Evolutionary conservation across 305 asterid genomes (phyloP).

Genomic region (Plantago lanceolata): DNA sequence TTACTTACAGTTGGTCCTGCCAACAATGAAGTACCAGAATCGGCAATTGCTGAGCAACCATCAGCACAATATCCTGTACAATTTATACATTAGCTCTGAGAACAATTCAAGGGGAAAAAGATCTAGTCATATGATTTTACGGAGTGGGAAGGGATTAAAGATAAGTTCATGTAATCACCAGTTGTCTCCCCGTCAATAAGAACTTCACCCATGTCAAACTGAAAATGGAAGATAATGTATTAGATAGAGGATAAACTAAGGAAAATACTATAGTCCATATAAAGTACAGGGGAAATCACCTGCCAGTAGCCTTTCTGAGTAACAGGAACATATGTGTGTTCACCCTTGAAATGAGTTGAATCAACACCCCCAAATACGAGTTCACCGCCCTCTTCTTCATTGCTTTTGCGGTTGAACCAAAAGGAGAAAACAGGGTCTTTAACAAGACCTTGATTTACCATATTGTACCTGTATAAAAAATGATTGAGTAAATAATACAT

Average conservation of each 20-base stretch:
- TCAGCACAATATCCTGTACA: constrained; percentile 61
- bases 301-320: constrained; percentile 95
- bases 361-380: constrained; percentile 88
- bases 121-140: background rate
- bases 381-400: constrained; percentile 80
- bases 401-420: constrained; percentile 67
- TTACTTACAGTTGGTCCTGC: constrained; percentile 87
- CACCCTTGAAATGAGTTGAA: constrained; percentile 73
- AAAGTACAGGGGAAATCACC: constrained; percentile 36
- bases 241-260: constrained; percentile 1
- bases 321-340: constrained; percentile 77
- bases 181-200: constrained; percentile 72
- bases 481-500: no score
- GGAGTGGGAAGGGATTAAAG: background rate
- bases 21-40: constrained; percentile 86
- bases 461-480: constrained; percentile 57
- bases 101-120: constrained; percentile 11
- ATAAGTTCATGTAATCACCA: constrained; percentile 39
- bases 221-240: constrained; percentile 28
- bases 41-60: constrained; percentile 90
- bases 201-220: constrained; percentile 91
- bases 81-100: constrained; percentile 19
- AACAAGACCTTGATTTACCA: constrained; percentile 81
- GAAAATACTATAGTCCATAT: constrained; percentile 11
- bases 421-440: constrained; percentile 71